Conservation (phyloP, 441 rosid species). For the Hypseocharis bilobata region DNA sequence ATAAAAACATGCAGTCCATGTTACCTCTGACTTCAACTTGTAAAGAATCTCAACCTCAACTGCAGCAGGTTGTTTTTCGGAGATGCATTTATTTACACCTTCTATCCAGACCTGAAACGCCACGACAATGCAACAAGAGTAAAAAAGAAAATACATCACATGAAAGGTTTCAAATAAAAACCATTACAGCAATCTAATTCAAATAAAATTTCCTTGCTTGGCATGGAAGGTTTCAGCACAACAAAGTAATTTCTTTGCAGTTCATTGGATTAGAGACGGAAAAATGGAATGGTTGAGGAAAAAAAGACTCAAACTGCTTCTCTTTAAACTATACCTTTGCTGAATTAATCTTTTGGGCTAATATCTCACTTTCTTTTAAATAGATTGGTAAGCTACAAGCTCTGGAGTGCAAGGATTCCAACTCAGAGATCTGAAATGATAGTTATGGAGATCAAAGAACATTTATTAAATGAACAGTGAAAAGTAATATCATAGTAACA, state of each 20-base stretch:
- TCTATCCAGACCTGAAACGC: conserved; percentile 52
- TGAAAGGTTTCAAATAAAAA: not conserved
- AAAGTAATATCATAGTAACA: too few species aligned
- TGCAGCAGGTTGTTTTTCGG: conserved; percentile 33
- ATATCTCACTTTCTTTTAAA: conserved; percentile 40
- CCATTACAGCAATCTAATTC: not conserved
- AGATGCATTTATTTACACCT: conserved; percentile 39
- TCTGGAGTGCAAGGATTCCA: conserved; percentile 57
- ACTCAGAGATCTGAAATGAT: conserved; percentile 45
- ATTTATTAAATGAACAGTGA: conserved; percentile 9
- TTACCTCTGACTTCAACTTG: conserved; percentile 77
- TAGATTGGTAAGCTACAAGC: conserved; percentile 45
- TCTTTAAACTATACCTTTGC: conserved; percentile 56
- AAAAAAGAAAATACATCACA: conserved; percentile 16
- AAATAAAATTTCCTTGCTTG: not conserved
- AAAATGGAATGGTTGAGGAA: not conserved
- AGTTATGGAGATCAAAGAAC: conserved; percentile 7
- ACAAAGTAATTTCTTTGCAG: not conserved
- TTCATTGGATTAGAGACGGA: not conserved
- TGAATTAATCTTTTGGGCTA: conserved; percentile 49
- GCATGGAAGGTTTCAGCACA: not conserved
- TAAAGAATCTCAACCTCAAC: conserved; percentile 47
- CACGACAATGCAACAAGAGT: conserved; percentile 18
- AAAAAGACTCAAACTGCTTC: too few species aligned
- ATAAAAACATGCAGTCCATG: conserved; percentile 9